Evolutionary conservation across 208 protist species (phyloP).

Genomic region (Wallacemonas sp.): DNA sequence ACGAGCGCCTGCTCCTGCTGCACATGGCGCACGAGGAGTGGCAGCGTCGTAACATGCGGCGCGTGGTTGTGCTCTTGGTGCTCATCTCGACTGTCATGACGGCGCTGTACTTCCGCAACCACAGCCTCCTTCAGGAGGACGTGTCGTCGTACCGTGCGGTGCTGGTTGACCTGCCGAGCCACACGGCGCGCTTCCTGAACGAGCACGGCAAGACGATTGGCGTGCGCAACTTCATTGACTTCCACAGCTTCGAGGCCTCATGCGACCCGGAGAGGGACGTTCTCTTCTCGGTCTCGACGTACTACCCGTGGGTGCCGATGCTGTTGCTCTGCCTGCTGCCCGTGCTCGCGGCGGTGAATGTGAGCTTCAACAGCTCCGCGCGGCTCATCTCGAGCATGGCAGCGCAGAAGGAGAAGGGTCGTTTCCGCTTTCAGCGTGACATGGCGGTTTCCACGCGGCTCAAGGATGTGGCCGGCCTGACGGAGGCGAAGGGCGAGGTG

Average conservation of each 20-base stretch:
- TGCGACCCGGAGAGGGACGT: conserved; percentile 66
- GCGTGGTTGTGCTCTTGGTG: conserved; percentile 25
- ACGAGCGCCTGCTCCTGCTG: conserved; percentile 53
- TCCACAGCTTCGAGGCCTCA: conserved; percentile 46
- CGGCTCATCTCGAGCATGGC: conserved; percentile 19
- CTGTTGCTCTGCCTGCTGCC: conserved; percentile 71
- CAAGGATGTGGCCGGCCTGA: conserved; percentile 78
- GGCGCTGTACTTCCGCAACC: conserved; percentile 32
- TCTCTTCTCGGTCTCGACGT: conserved; percentile 41
- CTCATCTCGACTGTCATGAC: conserved; percentile 26
- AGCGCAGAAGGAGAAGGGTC: conserved; percentile 45
- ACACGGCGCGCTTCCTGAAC: conserved; percentile 50
- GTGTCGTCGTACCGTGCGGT: conserved; percentile 50
- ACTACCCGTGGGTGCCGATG: conserved; percentile 84
- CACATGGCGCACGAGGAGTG: conserved; percentile 31
- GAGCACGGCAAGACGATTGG: conserved; percentile 54
- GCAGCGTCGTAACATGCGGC: conserved; percentile 22
- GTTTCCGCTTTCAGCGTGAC: conserved; percentile 74
- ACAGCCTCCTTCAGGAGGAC: conserved; percentile 35
- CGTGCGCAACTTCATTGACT: conserved; percentile 73
- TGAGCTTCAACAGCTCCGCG: conserved; percentile 43
- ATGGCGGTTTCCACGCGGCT: conserved; percentile 62
- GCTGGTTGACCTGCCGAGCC: conserved; percentile 46
- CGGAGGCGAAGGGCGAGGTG: conserved; percentile 85
- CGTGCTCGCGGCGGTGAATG: conserved; percentile 43